Conservation (phyloP, 768 basidiomycete species). For the Polyporus arcularius region DNA sequence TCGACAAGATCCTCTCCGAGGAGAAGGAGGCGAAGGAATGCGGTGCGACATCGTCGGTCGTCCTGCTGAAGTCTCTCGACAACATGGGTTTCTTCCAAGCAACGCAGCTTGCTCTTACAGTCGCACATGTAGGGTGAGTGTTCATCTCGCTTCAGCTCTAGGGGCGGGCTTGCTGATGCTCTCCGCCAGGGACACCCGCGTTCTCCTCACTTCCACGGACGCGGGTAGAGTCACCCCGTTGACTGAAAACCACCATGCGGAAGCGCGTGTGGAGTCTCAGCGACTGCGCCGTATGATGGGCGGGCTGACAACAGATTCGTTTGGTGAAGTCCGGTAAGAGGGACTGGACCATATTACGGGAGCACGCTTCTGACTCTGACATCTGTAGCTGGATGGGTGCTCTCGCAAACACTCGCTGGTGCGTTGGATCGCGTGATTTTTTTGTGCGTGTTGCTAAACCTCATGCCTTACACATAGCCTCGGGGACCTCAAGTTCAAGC, state of each 20-base stretch:
- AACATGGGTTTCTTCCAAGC: constrained; percentile 81
- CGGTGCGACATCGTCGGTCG: constrained; percentile 91
- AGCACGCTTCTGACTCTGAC: not conserved
- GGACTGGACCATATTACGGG: not conserved
- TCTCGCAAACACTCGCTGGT: constrained; percentile 90
- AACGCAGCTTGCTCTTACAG: constrained; percentile 71
- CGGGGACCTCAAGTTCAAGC: constrained; percentile 88
- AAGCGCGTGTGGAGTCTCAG: constrained; percentile 81
- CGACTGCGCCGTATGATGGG: constrained; percentile 90
- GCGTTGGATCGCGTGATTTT: constrained; percentile 24
- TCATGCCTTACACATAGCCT: constrained; percentile 47
- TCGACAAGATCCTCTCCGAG: constrained; percentile 71
- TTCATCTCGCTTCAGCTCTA: not conserved
- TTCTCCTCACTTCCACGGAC: constrained; percentile 74
- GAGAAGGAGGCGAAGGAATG: constrained; percentile 71
- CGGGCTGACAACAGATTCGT: constrained; percentile 89
- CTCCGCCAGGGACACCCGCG: constrained; percentile 41
- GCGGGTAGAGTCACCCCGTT: constrained; percentile 78
- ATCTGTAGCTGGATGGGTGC: constrained; percentile 87
- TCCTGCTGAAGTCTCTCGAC: constrained; percentile 90
- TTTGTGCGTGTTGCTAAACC: not conserved
- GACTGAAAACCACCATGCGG: constrained; percentile 97
- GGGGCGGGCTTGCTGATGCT: not conserved
- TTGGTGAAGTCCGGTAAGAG: constrained; percentile 81
- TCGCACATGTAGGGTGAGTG: constrained; percentile 89